Conservation (phyloP, 163 green algal genomes). For the Chlamydomonas reinhardtii region DNA sequence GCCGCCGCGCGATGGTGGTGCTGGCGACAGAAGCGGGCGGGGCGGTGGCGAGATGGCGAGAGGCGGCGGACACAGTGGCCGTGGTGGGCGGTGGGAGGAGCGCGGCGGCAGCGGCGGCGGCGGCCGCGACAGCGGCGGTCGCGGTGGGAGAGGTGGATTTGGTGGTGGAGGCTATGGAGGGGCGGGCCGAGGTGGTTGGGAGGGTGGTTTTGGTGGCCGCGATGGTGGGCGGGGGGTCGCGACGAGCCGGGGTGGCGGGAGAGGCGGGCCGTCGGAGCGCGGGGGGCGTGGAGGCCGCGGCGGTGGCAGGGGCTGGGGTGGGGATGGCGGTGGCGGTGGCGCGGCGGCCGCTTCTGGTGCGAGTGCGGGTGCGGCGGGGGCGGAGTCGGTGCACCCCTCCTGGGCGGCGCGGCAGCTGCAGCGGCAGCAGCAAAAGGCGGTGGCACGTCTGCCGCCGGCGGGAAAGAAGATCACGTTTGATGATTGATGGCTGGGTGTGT, state of each 20-base stretch:
- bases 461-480: slow-evolving; percentile 65
- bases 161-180: neutral
- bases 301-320: neutral
- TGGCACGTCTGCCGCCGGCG: neutral
- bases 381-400: slow-evolving; percentile 58
- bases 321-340: neutral
- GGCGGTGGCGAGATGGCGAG: neutral
- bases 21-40: neutral
- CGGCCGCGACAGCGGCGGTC: slow-evolving; percentile 22
- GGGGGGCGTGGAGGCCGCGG: neutral
- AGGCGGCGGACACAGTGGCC: too few species aligned
- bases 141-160: slow-evolving; percentile 21
- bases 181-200: neutral
- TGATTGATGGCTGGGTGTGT: slow-evolving; percentile 28
- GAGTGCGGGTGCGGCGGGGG: too few species aligned
- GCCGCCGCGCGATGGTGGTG: neutral
- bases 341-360: too few species aligned
- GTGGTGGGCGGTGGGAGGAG: slow-evolving; percentile 52
- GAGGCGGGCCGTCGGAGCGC: too few species aligned
- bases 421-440: slow-evolving; percentile 45
- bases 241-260: neutral
- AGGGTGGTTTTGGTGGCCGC: slow-evolving; percentile 2
- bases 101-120: slow-evolving; percentile 4
- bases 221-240: neutral
- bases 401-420: slow-evolving; percentile 68